These are phyloP conservation scores for Colletotrichum lindemuthianum DNA, from an alignment of 2,329 filamentous ascomycete genomes.

Conservation along the genomic window DNA sequence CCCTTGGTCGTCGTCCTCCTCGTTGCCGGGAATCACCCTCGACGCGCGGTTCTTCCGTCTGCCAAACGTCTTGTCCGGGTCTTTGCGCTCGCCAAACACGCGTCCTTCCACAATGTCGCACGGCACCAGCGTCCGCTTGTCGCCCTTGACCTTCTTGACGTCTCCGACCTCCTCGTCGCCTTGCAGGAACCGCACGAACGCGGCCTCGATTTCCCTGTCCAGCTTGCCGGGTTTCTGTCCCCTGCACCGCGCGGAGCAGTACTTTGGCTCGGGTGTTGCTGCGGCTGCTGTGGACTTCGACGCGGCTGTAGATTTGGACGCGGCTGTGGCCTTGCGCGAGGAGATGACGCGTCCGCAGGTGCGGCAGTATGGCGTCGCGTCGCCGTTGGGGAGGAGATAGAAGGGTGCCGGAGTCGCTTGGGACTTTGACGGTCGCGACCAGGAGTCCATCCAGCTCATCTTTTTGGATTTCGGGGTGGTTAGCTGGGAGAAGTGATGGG, in stretches of 20 bases:
- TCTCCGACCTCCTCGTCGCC: constrained; percentile 34
- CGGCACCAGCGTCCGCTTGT: constrained; percentile 58
- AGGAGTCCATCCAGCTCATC: constrained; percentile 57
- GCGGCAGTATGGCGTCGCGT: constrained; percentile 63
- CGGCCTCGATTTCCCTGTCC: constrained; percentile 63
- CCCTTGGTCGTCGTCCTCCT: constrained; percentile 30
- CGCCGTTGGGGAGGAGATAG: constrained; percentile 59
- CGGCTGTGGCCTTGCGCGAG: constrained; percentile 43
- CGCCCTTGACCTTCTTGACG: constrained; percentile 57
- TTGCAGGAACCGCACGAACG: constrained; percentile 52
- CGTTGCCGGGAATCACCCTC: constrained; percentile 43
- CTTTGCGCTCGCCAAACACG: constrained; percentile 57
- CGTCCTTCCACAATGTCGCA: constrained; percentile 60
- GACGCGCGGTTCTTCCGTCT: constrained; percentile 56
- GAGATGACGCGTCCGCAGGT: constrained; percentile 67
- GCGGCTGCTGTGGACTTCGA: constrained; percentile 9
- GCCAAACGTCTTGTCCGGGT: constrained; percentile 53
- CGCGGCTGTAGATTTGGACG: constrained; percentile 35
- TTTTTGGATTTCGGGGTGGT: constrained; percentile 8
- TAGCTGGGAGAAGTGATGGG: neutral
- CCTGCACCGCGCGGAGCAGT: constrained; percentile 67
- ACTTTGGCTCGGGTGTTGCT: constrained; percentile 50
- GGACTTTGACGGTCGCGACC: constrained; percentile 51
- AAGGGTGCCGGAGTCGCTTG: constrained; percentile 60
- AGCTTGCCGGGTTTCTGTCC: constrained; percentile 58